These are phyloP conservation scores for Kodamaea laetipori DNA, from an alignment of 805 yeast genomes.

Conservation along the genomic window DNA sequence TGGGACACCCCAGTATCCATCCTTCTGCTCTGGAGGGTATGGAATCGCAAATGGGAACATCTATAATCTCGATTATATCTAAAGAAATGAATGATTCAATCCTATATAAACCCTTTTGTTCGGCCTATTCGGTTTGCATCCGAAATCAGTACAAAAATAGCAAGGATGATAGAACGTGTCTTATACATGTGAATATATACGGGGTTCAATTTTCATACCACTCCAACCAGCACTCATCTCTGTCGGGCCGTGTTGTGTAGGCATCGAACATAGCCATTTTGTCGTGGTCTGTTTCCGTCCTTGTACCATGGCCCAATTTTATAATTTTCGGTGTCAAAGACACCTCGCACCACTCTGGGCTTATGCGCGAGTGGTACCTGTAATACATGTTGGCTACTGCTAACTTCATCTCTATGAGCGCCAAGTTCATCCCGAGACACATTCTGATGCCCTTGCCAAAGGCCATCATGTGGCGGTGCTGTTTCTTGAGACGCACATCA, in stretches of 20 bases:
- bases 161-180: background rate
- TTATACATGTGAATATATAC: too few species aligned
- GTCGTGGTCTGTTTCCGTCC: constrained; percentile 39
- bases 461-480: constrained; percentile 60
- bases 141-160: background rate
- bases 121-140: background rate
- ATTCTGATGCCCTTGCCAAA: constrained; percentile 74
- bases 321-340: constrained; percentile 17
- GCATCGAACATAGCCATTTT: constrained; percentile 59
- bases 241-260: constrained; percentile 53
- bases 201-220: constrained; percentile 26
- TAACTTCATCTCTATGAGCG: constrained; percentile 64
- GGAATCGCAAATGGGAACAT: constrained; percentile 53
- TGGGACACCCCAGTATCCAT: constrained; percentile 78
- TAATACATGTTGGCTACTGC: constrained; percentile 55
- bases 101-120: background rate
- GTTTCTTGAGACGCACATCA: constrained; percentile 39
- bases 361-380: constrained; percentile 43
- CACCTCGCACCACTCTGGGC: constrained; percentile 47
- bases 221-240: constrained; percentile 55
- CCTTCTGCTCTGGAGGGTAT: constrained; percentile 55
- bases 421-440: constrained; percentile 75
- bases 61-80: background rate
- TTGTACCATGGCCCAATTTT: constrained; percentile 19
- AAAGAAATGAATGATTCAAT: constrained; percentile 3